Base-by-base conservation (phyloP, 2,329 filamentous ascomycete species). In the Xenoacremonium recifei region DNA sequence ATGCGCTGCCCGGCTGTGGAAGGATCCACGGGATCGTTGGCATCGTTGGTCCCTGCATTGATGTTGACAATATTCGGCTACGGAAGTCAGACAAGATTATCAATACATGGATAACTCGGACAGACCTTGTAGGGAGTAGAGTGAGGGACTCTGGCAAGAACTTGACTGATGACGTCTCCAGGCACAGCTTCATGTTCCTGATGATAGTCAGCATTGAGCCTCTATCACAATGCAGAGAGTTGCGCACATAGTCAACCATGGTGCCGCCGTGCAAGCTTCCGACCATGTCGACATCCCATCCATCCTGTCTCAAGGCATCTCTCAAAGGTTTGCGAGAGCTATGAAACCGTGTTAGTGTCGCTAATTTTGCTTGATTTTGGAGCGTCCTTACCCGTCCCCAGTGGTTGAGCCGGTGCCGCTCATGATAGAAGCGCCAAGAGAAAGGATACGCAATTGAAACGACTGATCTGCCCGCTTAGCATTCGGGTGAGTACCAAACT, bases 331-430 rank as follows among this genome's bases (percentile, higher is more conserved):
- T 53, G 11, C 55, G 57, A 29, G n/a, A n/a, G n/a, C n/a, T n/a
- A n/a, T n/a, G n/a, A n/a, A n/a, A n/a, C n/a, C n/a, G n/a, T n/a
- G n/a, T n/a, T n/a, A n/a, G n/a, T n/a, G n/a, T n/a, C n/a, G n/a
- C n/a, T n/a, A n/a, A n/a, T n/a, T n/a, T n/a, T n/a, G n/a, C n/a
- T n/a, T n/a, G n/a, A n/a, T n/a, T n/a, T n/a, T n/a, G n/a, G n/a
- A n/a, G n/a, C n/a, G n/a, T n/a, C n/a, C n/a, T n/a, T 67, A 69
- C 13, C 66, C 66, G 35, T 67, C 66, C 9, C 58, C 59, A 41
- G 62, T 54, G 10, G 40, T 51, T 1, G 65, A 67, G 2, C 40
- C 51, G 19, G 51, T 48, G 16, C 67, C 66, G 41, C 58, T 62
- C 6, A 64, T 68, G 45, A 69, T 63, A 30, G 65, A 66, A 25